Base-by-base conservation (phyloP, 768 basidiomycete genomes). In the Leccinum olivaceopallidum region DNA sequence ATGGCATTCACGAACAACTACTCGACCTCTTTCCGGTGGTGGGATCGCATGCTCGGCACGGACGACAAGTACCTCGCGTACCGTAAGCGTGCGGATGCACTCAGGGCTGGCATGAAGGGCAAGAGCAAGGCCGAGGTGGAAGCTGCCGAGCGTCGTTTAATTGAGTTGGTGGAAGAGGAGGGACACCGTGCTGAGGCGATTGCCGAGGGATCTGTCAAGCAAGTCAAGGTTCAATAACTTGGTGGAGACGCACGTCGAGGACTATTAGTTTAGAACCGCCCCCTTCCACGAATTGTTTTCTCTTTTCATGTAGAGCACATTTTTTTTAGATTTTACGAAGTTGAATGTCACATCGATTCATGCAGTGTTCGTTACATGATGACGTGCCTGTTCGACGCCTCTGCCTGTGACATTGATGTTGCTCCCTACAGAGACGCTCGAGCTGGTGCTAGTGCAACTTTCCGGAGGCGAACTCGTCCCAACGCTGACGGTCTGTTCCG, bases 1-100 rank as follows among this genome's bases (percentile, higher is more conserved):
- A 92, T 94, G 91, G 88, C 91, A 3, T 96, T 95, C 80, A 86
- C 85, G 54, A 94, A 95, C 81, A 95, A 95, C 80, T 96, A 83
- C 73, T 91, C 92, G 10, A 95, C 94, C 6, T 92, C 89, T 22
- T 97, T 97, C 86, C 85, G 94, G 44, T 96, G 92, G 89, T 93
- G 90, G 75, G 96, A 98, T 73, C 82, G 83, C 60, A 76, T 94
- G 65, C 88, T 92, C 69, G 95, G 95, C 55, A 98, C 96, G 0
- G 96, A 99, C 69, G 75, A 80, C 75, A 94, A 92, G 79, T 98
- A 97, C 78, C 85, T 80, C 26, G 87, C 84, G 37, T 94, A 95
- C 80, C 85, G 88, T 62, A 79, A 77, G 51, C 85, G 86, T 39
- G 75, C 95, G 26, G 74, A 79, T 24, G 85, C 83, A 7, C 87